Evolutionary conservation across 345 rosid species (phyloP).

Genomic region (Tarenaya hassleriana): DNA sequence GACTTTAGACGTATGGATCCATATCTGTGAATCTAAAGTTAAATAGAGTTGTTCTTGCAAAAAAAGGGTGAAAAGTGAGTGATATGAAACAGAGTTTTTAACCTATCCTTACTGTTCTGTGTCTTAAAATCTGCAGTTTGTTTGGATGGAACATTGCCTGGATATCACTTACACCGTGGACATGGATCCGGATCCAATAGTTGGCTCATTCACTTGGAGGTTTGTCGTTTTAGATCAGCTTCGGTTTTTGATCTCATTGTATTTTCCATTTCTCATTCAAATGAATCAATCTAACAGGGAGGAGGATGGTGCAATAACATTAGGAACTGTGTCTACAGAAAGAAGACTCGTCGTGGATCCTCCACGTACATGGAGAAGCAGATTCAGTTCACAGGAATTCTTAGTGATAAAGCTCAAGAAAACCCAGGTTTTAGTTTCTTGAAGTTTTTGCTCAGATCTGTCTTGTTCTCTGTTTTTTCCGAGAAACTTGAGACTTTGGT

Average conservation of each 20-base stretch:
- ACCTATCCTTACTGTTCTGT: not conserved
- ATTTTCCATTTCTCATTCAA: not conserved
- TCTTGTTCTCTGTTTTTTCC: no score
- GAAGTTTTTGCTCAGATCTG: conserved; percentile 9
- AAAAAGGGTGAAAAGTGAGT: not conserved
- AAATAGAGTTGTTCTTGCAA: no score
- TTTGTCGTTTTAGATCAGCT: conserved; percentile 21
- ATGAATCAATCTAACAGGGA: conserved; percentile 64
- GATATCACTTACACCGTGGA: conserved; percentile 76
- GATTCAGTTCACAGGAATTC: conserved; percentile 59
- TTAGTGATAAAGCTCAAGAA: conserved; percentile 71
- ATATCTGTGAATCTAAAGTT: no score
- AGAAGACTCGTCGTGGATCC: conserved; percentile 73
- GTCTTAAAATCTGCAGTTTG: conserved; percentile 52
- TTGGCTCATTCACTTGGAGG: conserved; percentile 95
- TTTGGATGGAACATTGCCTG: conserved; percentile 84
- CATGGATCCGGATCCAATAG: conserved; percentile 65
- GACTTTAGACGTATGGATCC: no score
- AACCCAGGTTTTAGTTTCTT: conserved; percentile 57
- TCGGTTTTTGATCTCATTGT: no score
- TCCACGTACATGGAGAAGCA: conserved; percentile 69
- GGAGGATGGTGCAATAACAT: conserved; percentile 83
- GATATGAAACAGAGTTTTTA: not conserved
- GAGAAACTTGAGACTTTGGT: no score
- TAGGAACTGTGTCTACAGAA: conserved; percentile 57